phyloP scores from a whole-genome alignment of 1,284 basidiomycete genomes.

The Fomitopsis schrenkii region DNA sequence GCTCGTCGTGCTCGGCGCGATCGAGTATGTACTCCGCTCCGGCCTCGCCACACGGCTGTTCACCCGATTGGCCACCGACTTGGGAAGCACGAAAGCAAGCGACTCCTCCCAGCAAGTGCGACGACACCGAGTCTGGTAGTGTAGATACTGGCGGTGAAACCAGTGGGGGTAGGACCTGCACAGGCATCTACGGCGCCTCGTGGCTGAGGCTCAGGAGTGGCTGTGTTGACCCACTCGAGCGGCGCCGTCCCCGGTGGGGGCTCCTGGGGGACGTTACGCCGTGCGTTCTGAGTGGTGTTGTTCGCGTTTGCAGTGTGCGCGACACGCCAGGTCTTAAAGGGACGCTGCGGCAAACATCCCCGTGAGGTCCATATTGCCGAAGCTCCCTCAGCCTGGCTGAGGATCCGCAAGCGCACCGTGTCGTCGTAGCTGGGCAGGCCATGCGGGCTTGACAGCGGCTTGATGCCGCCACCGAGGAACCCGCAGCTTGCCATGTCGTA shows the following conservation, averaged over 20 bases:
- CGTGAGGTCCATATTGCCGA: slow-evolving; percentile 25
- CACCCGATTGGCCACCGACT: slow-evolving; percentile 37
- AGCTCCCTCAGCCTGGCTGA: slow-evolving; percentile 19
- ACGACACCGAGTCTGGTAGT: slow-evolving; percentile 11
- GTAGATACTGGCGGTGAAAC: slow-evolving; percentile 24
- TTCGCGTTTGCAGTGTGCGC: background rate
- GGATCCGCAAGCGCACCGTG: slow-evolving; percentile 17
- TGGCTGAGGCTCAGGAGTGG: slow-evolving; percentile 62
- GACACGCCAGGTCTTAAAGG: slow-evolving; percentile 14
- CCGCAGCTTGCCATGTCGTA: slow-evolving; percentile 71
- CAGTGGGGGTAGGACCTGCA: slow-evolving; percentile 31
- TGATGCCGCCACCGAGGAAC: slow-evolving; percentile 81
- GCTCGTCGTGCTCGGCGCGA: slow-evolving; percentile 11
- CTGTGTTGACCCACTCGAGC: slow-evolving; percentile 80
- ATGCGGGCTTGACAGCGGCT: slow-evolving; percentile 70
- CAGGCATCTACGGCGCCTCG: slow-evolving; percentile 24
- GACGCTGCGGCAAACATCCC: slow-evolving; percentile 12
- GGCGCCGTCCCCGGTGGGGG: slow-evolving; percentile 29
- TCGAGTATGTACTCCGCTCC: slow-evolving; percentile 28
- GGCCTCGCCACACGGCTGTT: slow-evolving; percentile 47
- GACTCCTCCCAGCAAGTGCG: slow-evolving; percentile 18
- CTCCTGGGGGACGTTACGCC: slow-evolving; percentile 25
- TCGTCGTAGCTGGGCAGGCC: slow-evolving; percentile 84
- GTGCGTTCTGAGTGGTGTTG: slow-evolving; percentile 3
- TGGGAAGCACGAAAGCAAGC: slow-evolving; percentile 29